Evolutionary conservation across 805 yeast species (phyloP), one percentile per base, ranked within the genome.

Genomic region (Tetrapisispora iriomotensis): DNA sequence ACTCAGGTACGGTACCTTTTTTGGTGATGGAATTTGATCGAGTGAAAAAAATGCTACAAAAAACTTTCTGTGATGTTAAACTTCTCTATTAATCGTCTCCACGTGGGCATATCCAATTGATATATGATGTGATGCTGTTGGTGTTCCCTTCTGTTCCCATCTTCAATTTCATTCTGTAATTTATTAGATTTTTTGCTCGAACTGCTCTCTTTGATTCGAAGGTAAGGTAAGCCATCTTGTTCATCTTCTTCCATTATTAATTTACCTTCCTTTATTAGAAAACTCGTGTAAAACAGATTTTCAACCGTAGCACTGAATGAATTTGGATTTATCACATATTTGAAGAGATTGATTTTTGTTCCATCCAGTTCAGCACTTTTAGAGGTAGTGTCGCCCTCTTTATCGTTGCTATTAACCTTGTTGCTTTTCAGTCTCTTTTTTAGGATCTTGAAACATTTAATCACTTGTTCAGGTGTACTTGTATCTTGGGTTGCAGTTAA

Each of bases 301-400:
- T 90, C 96, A 2, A 88, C 78, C 1, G 87, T 73, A 54, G 80
- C 87, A 1, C 82, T 67, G 58, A 80, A 88, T 6, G 90, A 79
- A 13, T 62, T 45, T 1, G 96, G 95, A 54, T 90, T 78, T 15
- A 88, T 65, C 37, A 84, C 72, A 48, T 82, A 79, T 44, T 68
- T 65, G 52, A 75, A 84, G 34, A 87, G 64, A 39, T 75, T 74
- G 8, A 86, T 66, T 12, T 66, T 67, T 0, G 58, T 60, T 0
- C 61, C 63, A 8, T 57, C 54, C 31, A 61, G 64, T 15, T 54
- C 45, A 8, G 9, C 17, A 21, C 10, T 14, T 7, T 15, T 28
- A 13, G 10, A 13, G 15, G 20, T 14, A 33, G 4, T 15, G 5
- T 18, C n/a, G 10, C 24, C 26, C 6, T 15, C 13, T 10, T 33